Percentiles rank a stretch among this genome's conserved stretches.
Evolutionary conservation across 306 rosid genomes (phyloP).

Genomic region (Oxytropis ochrocephala): DNA sequence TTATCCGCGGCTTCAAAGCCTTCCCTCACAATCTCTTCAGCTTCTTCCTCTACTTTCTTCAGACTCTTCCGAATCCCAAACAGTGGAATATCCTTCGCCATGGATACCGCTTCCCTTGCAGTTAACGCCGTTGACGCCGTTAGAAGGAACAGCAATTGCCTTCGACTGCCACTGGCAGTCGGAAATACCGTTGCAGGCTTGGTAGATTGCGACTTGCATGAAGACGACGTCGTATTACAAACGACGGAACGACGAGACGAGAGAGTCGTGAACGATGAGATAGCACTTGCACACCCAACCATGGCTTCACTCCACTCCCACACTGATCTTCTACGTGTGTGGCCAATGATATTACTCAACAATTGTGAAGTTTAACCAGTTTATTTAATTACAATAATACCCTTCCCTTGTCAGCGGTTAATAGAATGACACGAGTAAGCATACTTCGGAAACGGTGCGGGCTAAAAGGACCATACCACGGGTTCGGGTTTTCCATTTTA

Average conservation of each 20-base stretch:
- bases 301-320: slow-evolving; percentile 16
- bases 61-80: slow-evolving; percentile 72
- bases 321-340: slow-evolving; percentile 36
- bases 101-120: slow-evolving; percentile 32
- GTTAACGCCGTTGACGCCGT: slow-evolving; percentile 45
- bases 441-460: not conserved
- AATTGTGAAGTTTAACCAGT: not conserved
- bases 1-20: slow-evolving; percentile 73
- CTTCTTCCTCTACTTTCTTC: slow-evolving; percentile 57
- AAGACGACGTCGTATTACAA: slow-evolving; percentile 22
- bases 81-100: slow-evolving; percentile 57
- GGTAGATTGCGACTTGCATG: slow-evolving; percentile 16
- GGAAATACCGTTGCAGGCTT: slow-evolving; percentile 6
- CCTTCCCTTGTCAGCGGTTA: not conserved
- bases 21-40: slow-evolving; percentile 71
- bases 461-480: not conserved
- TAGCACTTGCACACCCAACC: slow-evolving; percentile 40
- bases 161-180: slow-evolving; percentile 34
- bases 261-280: slow-evolving; percentile 36
- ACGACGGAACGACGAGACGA: slow-evolving; percentile 26
- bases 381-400: not conserved
- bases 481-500: slow-evolving; percentile 16
- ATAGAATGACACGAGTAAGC: slow-evolving; percentile 13
- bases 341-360: not conserved
- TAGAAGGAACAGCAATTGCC: slow-evolving; percentile 50